Evolutionary conservation across 176 grass and related monocot genomes (phyloP).

Genomic region (Phragmites australis): DNA sequence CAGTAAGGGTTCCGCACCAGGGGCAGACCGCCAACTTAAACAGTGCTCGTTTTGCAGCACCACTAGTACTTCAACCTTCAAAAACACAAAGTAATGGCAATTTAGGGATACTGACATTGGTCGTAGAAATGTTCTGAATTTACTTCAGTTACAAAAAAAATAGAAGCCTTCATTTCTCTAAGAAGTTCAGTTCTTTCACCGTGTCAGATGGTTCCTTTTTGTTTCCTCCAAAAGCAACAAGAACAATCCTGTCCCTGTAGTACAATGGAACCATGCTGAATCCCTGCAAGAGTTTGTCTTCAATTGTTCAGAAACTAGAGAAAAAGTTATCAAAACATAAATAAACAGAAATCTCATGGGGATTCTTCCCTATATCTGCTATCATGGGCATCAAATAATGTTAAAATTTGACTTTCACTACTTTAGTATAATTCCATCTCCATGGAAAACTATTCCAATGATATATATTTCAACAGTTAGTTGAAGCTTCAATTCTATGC

Average conservation of each 20-base stretch:
- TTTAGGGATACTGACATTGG: conserved; percentile 1
- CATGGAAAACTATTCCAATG: background rate
- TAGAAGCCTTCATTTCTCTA: conserved; percentile 6
- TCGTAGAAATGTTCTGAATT: background rate
- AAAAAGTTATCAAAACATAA: background rate
- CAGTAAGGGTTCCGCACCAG: conserved; percentile 61
- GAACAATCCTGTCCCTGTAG: conserved; percentile 82
- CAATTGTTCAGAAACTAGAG: conserved; percentile 1
- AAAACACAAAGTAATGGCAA: conserved; percentile 16
- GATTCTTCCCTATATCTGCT: background rate
- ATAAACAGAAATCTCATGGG: background rate
- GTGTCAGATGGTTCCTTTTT: conserved; percentile 97
- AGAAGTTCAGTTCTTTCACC: conserved; percentile 47
- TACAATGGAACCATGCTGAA: conserved; percentile 94
- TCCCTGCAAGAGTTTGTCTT: conserved; percentile 58
- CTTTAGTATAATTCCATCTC: background rate
- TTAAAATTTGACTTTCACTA: background rate
- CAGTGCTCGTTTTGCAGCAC: conserved; percentile 77
- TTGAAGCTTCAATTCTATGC: background rate
- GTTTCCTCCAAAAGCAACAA: conserved; percentile 95
- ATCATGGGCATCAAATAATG: background rate
- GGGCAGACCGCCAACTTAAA: conserved; percentile 88
- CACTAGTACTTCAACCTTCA: conserved; percentile 87
- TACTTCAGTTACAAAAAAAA: background rate
- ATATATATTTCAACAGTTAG: conserved; percentile 1